Evolutionary conservation across 208 protist genomes (phyloP).

Genomic region (Leishmania gerbilli): DNA sequence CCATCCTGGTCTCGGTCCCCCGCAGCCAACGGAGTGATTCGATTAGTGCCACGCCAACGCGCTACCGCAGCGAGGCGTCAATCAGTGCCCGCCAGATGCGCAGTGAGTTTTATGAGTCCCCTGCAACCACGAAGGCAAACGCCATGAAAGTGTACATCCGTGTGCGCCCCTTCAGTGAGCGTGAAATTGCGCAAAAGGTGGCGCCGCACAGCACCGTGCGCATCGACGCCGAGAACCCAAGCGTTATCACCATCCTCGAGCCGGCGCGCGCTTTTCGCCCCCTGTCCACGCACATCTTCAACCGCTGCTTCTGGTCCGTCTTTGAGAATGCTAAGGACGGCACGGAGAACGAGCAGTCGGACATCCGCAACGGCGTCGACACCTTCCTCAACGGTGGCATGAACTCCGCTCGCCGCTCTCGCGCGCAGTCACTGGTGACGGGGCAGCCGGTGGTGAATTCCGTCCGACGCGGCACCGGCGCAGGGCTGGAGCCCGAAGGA

Average conservation of each 20-base stretch:
- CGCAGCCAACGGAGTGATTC: constrained; percentile 30
- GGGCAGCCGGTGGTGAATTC: constrained; percentile 6
- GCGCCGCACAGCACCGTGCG: constrained; percentile 63
- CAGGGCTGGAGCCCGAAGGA: background rate
- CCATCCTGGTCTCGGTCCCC: background rate
- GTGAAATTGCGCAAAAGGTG: constrained; percentile 53
- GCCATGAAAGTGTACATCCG: constrained; percentile 89
- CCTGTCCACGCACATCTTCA: constrained; percentile 70
- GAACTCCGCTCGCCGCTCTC: constrained; percentile 42
- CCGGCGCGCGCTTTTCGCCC: constrained; percentile 58
- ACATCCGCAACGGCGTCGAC: constrained; percentile 40
- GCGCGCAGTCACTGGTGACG: constrained; percentile 29
- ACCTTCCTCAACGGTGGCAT: constrained; percentile 50
- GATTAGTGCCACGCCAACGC: constrained; percentile 21
- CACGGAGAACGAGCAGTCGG: background rate
- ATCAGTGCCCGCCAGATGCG: constrained; percentile 10
- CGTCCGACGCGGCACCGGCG: constrained; percentile 16
- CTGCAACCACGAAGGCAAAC: constrained; percentile 27
- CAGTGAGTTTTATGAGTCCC: background rate
- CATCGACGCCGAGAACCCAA: constrained; percentile 54
- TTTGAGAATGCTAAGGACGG: constrained; percentile 34
- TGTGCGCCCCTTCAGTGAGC: constrained; percentile 85
- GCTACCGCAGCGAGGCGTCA: constrained; percentile 9
- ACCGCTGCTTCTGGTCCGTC: constrained; percentile 85
- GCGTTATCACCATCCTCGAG: constrained; percentile 81